Conservation (phyloP, 164 flowering plant genomes). For the Vitis cinerea region DNA sequence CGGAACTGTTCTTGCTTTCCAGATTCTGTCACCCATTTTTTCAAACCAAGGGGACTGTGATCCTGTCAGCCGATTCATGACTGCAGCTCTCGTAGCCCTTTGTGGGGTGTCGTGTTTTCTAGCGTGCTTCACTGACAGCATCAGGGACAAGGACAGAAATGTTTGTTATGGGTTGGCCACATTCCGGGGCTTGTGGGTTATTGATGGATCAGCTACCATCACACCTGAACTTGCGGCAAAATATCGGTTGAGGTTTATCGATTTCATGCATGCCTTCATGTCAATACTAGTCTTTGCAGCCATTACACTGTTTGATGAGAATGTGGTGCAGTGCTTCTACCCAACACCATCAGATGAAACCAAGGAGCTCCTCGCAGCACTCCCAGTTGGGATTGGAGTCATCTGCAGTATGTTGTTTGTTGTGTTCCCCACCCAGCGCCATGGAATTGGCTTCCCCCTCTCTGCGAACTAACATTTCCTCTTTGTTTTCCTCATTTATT, state of each 20-base stretch:
- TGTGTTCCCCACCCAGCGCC: not conserved
- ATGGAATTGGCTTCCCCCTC: conserved; percentile 4
- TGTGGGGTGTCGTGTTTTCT: not conserved
- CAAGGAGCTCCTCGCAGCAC: not conserved
- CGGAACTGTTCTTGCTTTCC: not conserved
- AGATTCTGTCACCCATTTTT: not conserved
- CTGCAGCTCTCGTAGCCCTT: not conserved
- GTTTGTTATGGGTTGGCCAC: conserved; percentile 3
- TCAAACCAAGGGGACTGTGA: not conserved
- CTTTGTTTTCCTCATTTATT: too few species aligned
- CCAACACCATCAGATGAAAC: not conserved
- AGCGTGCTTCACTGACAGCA: not conserved
- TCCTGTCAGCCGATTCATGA: not conserved
- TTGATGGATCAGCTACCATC: not conserved
- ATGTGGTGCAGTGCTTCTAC: not conserved
- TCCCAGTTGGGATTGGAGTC: not conserved
- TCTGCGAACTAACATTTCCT: not conserved
- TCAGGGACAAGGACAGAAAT: not conserved
- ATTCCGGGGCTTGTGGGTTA: not conserved
- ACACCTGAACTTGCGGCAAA: not conserved
- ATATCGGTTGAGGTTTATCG: not conserved
- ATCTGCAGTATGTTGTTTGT: not conserved
- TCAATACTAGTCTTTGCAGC: not conserved
- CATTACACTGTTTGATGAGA: not conserved
- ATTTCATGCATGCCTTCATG: not conserved